Percentiles rank a stretch among this genome's conserved stretches.
phyloP scores from a whole-genome alignment of 2,329 filamentous ascomycete genomes.

The Trichoderma pleuroti region DNA sequence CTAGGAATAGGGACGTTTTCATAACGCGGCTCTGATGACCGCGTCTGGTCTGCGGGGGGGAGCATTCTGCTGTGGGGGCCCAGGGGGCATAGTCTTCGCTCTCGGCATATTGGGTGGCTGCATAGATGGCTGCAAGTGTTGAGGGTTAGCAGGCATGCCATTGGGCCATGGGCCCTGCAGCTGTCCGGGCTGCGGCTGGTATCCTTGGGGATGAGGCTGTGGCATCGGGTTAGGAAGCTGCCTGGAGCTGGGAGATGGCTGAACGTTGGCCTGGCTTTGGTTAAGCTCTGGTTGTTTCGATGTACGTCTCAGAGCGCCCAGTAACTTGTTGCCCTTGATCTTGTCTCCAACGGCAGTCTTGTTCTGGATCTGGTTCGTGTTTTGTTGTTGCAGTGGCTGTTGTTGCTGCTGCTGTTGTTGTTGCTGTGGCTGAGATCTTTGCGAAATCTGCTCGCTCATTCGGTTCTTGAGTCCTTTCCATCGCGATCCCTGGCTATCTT shows the following conservation, averaged over 20 bases:
- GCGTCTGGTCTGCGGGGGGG: not conserved
- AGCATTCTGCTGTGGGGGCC: not conserved
- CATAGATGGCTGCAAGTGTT: slow-evolving; percentile 6
- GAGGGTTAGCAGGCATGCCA: not conserved
- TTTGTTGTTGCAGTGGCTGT: not conserved
- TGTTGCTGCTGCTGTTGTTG: not conserved
- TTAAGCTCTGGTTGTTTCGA: slow-evolving; percentile 23
- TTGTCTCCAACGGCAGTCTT: slow-evolving; percentile 17
- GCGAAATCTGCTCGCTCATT: slow-evolving; percentile 31
- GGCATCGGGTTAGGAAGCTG: not conserved
- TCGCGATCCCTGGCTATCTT: slow-evolving; percentile 28
- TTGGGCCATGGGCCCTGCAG: slow-evolving; percentile 2
- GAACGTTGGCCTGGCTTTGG: not conserved
- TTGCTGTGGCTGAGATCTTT: slow-evolving; percentile 7
- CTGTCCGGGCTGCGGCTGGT: slow-evolving; percentile 23
- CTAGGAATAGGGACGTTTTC: slow-evolving; percentile 37
- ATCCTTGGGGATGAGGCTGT: slow-evolving; percentile 11
- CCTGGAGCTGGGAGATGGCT: not conserved
- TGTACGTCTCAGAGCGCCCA: slow-evolving; percentile 33
- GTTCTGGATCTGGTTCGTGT: slow-evolving; percentile 12
- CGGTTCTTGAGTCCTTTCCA: slow-evolving; percentile 36
- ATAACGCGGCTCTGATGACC: slow-evolving; percentile 33
- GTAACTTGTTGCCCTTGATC: slow-evolving; percentile 26
- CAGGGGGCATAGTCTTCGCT: not conserved
- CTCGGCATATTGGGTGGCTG: not conserved